phyloP scores from a whole-genome alignment of 2,329 filamentous ascomycete genomes.

The Laburnicola sp. region DNA sequence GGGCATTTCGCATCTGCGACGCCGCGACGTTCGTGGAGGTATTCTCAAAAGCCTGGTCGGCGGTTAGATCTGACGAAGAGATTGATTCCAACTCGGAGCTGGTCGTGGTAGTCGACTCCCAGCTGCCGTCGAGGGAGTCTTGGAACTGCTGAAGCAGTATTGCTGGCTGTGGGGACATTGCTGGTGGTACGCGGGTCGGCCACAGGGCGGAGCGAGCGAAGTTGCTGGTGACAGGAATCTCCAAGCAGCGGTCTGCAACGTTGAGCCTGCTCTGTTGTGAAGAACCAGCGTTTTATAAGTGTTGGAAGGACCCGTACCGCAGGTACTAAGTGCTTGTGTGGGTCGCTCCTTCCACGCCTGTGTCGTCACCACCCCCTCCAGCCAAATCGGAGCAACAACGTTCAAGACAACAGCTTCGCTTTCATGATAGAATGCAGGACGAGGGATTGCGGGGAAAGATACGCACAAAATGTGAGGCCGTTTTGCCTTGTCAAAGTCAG shows the following conservation, averaged over 20 bases:
- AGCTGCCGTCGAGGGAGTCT: background rate
- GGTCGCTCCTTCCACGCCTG: conserved; percentile 4
- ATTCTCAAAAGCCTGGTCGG: conserved; percentile 92
- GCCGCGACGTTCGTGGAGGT: conserved; percentile 97
- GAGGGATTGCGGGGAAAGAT: background rate
- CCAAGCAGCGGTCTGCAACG: background rate
- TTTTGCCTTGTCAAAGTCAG: background rate
- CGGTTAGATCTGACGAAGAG: conserved; percentile 2
- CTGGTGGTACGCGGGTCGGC: background rate
- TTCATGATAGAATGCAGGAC: background rate
- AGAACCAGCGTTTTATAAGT: background rate
- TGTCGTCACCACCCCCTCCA: conserved; percentile 6
- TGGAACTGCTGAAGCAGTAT: background rate
- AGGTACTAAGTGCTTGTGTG: background rate
- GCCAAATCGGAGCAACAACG: background rate
- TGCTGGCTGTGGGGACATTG: background rate
- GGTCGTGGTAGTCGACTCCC: conserved; percentile 6
- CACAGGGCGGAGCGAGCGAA: background rate
- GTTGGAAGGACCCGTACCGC: background rate
- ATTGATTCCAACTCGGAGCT: no score
- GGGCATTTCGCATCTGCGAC: conserved; percentile 97
- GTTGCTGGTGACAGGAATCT: background rate
- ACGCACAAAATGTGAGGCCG: conserved; percentile 7
- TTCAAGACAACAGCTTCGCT: background rate
- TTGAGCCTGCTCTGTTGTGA: background rate